These are phyloP conservation scores for Cruciata laevipes DNA, from an alignment of 257 asterid genomes.

Conservation along the genomic window DNA sequence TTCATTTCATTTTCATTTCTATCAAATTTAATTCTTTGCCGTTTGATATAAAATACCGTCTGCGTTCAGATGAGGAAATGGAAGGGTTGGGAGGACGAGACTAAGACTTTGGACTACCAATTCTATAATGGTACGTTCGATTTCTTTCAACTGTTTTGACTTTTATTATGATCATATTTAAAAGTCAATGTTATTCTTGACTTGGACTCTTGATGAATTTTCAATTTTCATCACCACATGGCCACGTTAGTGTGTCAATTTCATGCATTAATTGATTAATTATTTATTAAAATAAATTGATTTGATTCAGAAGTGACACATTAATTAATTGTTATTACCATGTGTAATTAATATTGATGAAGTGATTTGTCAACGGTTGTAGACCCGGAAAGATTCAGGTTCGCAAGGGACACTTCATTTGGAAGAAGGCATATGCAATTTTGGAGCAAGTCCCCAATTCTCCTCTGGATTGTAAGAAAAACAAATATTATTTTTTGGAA, in stretches of 20 bases:
- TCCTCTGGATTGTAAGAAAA: constrained; percentile 27
- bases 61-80: constrained; percentile 30
- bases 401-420: constrained; percentile 29
- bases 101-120: constrained; percentile 24
- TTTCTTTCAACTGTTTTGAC: neutral
- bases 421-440: constrained; percentile 27
- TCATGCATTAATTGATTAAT: no score
- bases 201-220: neutral
- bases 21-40: no score
- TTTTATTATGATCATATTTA: neutral
- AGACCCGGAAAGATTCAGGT: constrained; percentile 30
- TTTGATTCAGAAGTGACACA: no score
- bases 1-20: neutral
- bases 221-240: no score
- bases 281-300: no score
- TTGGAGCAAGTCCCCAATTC: constrained; percentile 24
- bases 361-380: neutral
- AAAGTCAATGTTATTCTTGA: neutral
- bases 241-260: neutral
- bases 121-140: constrained; percentile 18
- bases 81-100: constrained; percentile 29
- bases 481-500: neutral
- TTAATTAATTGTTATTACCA: neutral
- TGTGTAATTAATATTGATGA: neutral
- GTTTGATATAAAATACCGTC: neutral